A percentile compares a stretch with the other conserved stretches of the same genome.
Evolutionary conservation across 129 eudicot species (phyloP).

Genomic region (Chrysanthemum lavandulifolium): DNA sequence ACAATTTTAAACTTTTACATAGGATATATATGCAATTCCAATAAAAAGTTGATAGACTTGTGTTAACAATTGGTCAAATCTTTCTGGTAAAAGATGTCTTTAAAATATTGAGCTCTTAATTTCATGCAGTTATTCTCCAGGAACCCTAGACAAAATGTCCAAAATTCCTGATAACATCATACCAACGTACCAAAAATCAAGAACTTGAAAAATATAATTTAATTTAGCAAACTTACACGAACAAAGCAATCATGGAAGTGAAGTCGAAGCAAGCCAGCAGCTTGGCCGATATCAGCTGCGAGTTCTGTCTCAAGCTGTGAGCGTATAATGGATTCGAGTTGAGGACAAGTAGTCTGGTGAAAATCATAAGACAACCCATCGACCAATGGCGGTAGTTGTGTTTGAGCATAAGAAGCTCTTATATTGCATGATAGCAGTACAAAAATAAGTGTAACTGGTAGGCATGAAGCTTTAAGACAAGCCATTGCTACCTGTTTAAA

Average conservation of each 20-base stretch:
- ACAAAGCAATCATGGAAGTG: slow-evolving; percentile 10
- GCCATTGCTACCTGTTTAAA: background rate
- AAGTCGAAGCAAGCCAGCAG: background rate
- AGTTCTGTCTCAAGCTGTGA: background rate
- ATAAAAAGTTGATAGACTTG: too few species aligned
- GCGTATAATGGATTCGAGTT: background rate
- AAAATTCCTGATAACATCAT: too few species aligned
- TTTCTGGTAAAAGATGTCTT: too few species aligned
- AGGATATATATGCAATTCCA: too few species aligned
- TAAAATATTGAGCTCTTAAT: too few species aligned
- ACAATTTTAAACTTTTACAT: too few species aligned
- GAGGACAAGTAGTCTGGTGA: background rate
- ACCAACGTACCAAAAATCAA: too few species aligned
- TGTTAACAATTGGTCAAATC: too few species aligned
- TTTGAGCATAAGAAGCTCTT: background rate
- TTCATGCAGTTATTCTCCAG: too few species aligned
- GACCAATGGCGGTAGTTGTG: background rate
- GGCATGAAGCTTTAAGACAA: background rate
- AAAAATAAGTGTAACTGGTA: background rate
- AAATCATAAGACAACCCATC: background rate
- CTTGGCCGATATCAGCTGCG: background rate
- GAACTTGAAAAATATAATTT: too few species aligned
- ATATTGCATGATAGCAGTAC: background rate
- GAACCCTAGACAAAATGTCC: too few species aligned
- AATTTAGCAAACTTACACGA: background rate